Evolutionary conservation across 306 rosid genomes (phyloP).

Genomic region (Clitoria ternatea): DNA sequence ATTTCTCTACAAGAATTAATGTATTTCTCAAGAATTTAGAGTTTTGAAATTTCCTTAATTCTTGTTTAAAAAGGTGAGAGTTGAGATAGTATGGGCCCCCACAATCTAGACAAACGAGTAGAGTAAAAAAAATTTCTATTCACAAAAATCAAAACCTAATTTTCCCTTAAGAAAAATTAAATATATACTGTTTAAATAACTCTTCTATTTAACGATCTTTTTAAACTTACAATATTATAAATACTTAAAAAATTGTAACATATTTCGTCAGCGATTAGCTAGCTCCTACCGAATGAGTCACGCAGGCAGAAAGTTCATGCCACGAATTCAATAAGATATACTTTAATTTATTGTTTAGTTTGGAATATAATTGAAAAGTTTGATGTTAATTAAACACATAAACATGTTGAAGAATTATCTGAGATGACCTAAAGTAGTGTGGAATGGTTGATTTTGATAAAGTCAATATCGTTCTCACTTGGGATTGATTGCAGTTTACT

Average conservation of each 20-base stretch:
- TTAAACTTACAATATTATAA: neutral
- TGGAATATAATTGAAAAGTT: neutral
- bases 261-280: constrained; percentile 21
- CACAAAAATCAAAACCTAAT: too few species aligned
- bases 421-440: constrained; percentile 22
- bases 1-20: too few species aligned
- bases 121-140: too few species aligned
- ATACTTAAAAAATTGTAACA: neutral
- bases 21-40: too few species aligned
- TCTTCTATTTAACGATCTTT: neutral
- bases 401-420: constrained; percentile 1
- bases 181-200: too few species aligned
- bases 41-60: too few species aligned
- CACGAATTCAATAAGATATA: constrained; percentile 5
- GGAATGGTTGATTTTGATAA: constrained; percentile 25
- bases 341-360: neutral
- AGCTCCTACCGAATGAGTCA: neutral
- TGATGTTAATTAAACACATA: constrained; percentile 25
- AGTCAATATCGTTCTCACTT: constrained; percentile 28
- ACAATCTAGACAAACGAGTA: too few species aligned
- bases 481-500: constrained; percentile 23
- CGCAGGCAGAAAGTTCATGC: neutral
- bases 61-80: too few species aligned
- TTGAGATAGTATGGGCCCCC: too few species aligned
- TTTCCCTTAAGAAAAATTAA: too few species aligned